Conservation (phyloP, 2,329 filamentous ascomycete genomes). For the Phyllosticta citribraziliensis region DNA sequence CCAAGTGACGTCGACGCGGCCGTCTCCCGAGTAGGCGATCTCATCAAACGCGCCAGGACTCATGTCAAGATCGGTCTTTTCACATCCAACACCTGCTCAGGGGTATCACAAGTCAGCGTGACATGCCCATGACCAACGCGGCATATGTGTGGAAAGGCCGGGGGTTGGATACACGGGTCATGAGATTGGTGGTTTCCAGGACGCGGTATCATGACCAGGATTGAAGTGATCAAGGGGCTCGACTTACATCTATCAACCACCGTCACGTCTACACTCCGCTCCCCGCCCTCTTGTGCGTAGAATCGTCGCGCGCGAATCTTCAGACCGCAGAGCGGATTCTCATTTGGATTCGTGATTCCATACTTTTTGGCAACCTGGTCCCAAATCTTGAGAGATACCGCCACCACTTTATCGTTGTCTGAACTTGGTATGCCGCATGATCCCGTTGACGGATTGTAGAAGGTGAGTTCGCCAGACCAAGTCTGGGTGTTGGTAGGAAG, state of each 20-base stretch:
- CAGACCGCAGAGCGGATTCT: conserved; percentile 57
- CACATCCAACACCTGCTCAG: conserved; percentile 35
- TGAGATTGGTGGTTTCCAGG: not conserved
- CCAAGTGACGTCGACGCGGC: conserved; percentile 42
- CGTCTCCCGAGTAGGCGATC: conserved; percentile 36
- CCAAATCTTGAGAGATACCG: conserved; percentile 58
- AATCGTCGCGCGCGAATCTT: conserved; percentile 52
- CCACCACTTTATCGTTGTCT: conserved; percentile 50
- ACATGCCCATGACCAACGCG: not conserved
- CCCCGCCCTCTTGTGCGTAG: conserved; percentile 35
- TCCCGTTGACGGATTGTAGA: conserved; percentile 56
- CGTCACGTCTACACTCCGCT: conserved; percentile 47
- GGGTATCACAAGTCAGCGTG: conserved; percentile 12
- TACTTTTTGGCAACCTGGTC: conserved; percentile 46
- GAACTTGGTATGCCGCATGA: conserved; percentile 55
- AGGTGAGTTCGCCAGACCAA: conserved; percentile 54
- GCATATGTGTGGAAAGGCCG: not conserved
- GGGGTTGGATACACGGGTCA: not conserved
- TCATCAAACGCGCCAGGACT: conserved; percentile 38
- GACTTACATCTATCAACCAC: conserved; percentile 57
- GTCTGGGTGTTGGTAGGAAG: conserved; percentile 1
- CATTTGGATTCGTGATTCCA: conserved; percentile 40
- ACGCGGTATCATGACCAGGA: not conserved
- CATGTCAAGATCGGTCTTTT: conserved; percentile 41
- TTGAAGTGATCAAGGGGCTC: not conserved